Conservation (phyloP, 257 asterid genomes). For the Capsicum baccatum region DNA sequence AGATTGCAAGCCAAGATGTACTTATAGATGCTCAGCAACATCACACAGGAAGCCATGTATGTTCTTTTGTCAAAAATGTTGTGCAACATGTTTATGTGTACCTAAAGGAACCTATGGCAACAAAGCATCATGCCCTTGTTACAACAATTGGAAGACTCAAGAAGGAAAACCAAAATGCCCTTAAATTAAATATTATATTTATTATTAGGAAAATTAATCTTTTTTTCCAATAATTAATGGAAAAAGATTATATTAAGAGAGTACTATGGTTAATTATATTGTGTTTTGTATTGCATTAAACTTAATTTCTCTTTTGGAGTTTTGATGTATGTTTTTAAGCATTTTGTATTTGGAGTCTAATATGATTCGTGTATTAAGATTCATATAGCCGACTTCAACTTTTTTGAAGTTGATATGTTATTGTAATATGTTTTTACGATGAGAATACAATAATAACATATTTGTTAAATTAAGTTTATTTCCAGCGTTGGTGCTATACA, state of each 20-base stretch:
- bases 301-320: background rate
- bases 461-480: background rate
- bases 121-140: constrained; percentile 49
- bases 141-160: constrained; percentile 51
- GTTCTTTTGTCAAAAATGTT: constrained; percentile 50
- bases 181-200: constrained; percentile 7
- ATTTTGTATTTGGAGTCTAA: background rate
- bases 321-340: background rate
- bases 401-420: background rate
- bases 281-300: background rate
- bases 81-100: constrained; percentile 48
- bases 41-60: constrained; percentile 54
- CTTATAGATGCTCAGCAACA: constrained; percentile 50
- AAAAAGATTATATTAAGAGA: background rate
- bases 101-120: constrained; percentile 49
- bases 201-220: background rate
- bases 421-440: background rate
- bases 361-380: background rate
- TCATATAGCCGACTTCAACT: background rate
- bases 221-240: background rate
- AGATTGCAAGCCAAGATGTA: constrained; percentile 51
- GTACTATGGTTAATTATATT: background rate
- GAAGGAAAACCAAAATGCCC: constrained; percentile 51
- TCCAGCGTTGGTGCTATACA: background rate
- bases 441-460: background rate